A percentile compares a stretch with the other conserved stretches of the same genome.
phyloP scores from a whole-genome alignment of 1,284 basidiomycete species.

The Taiwanofungus camphoratus region DNA sequence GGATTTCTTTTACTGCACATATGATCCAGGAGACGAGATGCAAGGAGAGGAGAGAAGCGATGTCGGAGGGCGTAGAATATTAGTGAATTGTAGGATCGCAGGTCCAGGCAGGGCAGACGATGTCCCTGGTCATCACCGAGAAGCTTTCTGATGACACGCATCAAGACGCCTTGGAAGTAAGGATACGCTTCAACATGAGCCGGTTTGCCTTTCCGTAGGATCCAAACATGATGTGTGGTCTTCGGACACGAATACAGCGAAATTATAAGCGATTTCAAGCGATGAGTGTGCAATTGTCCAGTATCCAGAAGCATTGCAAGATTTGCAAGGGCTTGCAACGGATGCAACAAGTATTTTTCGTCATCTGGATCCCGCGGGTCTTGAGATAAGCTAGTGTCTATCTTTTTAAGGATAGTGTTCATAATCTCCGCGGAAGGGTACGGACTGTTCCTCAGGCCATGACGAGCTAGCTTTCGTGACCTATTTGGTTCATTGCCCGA shows the following conservation, averaged over 20 bases:
- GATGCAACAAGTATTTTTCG: constrained; percentile 20
- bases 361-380: constrained; percentile 6
- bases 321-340: constrained; percentile 55
- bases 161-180: constrained; percentile 55
- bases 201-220: constrained; percentile 27
- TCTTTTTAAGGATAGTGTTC: constrained; percentile 14
- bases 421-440: constrained; percentile 13
- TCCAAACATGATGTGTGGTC: constrained; percentile 39
- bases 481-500: neutral
- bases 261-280: constrained; percentile 41
- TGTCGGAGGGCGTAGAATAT: constrained; percentile 61
- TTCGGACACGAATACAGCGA: constrained; percentile 47
- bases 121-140: constrained; percentile 7
- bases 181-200: constrained; percentile 39
- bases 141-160: constrained; percentile 35
- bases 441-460: constrained; percentile 1
- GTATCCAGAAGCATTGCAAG: constrained; percentile 47
- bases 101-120: constrained; percentile 27
- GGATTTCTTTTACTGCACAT: constrained; percentile 41
- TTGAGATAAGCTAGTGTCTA: constrained; percentile 10
- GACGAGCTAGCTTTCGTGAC: neutral
- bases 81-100: constrained; percentile 53
- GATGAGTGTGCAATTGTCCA: constrained; percentile 38
- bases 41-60: constrained; percentile 44
- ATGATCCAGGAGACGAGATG: constrained; percentile 43